Percentiles rank a stretch among this genome's conserved stretches.
phyloP scores from a whole-genome alignment of 2,329 filamentous ascomycete species.

The Aureobasidium pullulans region DNA sequence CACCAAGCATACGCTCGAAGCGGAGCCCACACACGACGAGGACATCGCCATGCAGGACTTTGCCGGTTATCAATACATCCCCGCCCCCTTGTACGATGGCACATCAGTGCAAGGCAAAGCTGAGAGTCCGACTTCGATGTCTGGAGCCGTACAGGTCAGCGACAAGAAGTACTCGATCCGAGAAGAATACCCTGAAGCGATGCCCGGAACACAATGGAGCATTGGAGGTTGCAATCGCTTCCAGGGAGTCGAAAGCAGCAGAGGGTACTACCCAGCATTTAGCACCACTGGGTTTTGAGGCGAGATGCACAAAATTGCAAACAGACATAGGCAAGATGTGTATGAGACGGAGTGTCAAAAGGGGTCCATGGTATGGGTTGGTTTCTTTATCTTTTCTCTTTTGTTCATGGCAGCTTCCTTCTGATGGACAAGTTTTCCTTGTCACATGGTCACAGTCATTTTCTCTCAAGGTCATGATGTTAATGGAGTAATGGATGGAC shows the following conservation, averaged over 20 bases:
- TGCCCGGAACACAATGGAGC: constrained; percentile 28
- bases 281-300: constrained; percentile 31
- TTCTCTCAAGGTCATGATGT: neutral
- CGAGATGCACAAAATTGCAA: too few species aligned
- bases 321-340: neutral
- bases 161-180: constrained; percentile 31
- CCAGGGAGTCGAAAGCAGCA: constrained; percentile 40
- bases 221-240: constrained; percentile 36
- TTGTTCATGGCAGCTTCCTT: neutral
- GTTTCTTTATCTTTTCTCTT: neutral
- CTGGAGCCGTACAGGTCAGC: neutral
- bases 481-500: neutral
- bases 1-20: constrained; percentile 28
- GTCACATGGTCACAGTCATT: neutral
- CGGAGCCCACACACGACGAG: constrained; percentile 34
- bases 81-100: constrained; percentile 27
- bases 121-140: neutral
- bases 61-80: constrained; percentile 42
- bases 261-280: constrained; percentile 40
- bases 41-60: constrained; percentile 35
- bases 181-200: constrained; percentile 34
- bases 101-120: constrained; percentile 1
- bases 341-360: neutral
- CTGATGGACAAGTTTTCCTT: neutral
- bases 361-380: neutral